Evolutionary conservation across 352 stramenopile species (phyloP), one percentile per base, ranked within the genome.

Genomic region (Phytophthora idaei): DNA sequence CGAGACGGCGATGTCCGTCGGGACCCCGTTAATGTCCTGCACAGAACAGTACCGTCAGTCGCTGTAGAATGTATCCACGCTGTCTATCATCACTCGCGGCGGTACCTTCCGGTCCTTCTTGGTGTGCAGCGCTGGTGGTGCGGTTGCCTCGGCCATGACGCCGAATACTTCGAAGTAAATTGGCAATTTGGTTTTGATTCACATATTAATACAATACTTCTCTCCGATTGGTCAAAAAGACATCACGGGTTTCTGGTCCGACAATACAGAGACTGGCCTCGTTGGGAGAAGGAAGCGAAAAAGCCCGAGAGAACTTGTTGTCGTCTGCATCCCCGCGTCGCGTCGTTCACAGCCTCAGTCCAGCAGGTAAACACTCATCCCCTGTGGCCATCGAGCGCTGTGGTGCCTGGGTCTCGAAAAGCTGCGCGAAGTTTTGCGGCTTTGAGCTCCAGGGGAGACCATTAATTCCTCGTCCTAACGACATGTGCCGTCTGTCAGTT

Each of bases 21-120:
- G 61, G 4, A 90, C 54, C 31, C 83, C 84, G 64, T 94, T 90
- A 61, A 95, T 92, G 7, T 80, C 78, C 87, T 95, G 53, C 50
- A 29, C 1, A 29, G 5, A 42, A 28, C 28, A 66, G 25, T 49
- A 11, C 12, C 32, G 15, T 69, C 25, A 62, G 46, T 36, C 29
- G 42, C 17, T 34, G 0, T 48, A 6, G 42, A 56, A 31, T 21
- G 51, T 6, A 12, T 48, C 0, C 0, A n/a, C 3, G 2, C 27
- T 9, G 12, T 44, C 28, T 36, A 3, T 45, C 5, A 17, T 25
- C 29, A 39, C 12, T 47, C 14, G 36, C n/a, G 15, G 8, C 34
- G 12, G n/a, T 46, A 87, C 78, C 78, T 82, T 73, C 17, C 55
- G 64, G 17, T 68, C 63, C 42, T 74, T 77, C 61, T 81, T 66